Percentiles rank a stretch among this genome's conserved stretches.
Conservation (phyloP, 2,329 filamentous ascomycete genomes). For the Coniochaeta pulveracea region DNA sequence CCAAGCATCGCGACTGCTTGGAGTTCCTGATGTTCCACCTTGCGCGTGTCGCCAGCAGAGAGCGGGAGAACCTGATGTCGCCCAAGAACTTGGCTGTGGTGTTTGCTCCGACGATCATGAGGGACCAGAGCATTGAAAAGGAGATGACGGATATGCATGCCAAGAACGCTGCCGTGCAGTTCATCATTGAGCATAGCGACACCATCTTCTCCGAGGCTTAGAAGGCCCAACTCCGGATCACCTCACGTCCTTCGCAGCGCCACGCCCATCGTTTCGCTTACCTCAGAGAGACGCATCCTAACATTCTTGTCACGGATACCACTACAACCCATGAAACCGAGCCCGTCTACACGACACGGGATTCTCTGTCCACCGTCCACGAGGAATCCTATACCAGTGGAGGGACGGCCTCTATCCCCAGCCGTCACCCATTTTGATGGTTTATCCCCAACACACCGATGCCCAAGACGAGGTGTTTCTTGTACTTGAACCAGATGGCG, state of each 20-base stretch:
- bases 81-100: slow-evolving; percentile 93
- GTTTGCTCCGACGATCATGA: slow-evolving; percentile 96
- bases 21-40: slow-evolving; percentile 94
- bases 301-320: no score
- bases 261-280: background rate
- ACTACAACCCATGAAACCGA: no score
- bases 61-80: slow-evolving; percentile 89
- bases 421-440: no score
- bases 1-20: slow-evolving; percentile 76
- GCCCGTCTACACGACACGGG: no score
- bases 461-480: no score
- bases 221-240: background rate
- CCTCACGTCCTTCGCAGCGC: background rate
- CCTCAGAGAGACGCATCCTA: slow-evolving; percentile 2
- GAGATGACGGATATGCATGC: slow-evolving; percentile 95
- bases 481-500: no score
- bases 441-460: no score
- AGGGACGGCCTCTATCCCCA: no score
- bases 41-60: slow-evolving; percentile 69
- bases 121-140: slow-evolving; percentile 75
- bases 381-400: no score
- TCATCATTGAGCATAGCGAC: slow-evolving; percentile 82
- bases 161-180: slow-evolving; percentile 87
- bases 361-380: no score
- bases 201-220: slow-evolving; percentile 56